Conservation (phyloP, 176 grass and related monocot species). For the Calamus simplicifolius region DNA sequence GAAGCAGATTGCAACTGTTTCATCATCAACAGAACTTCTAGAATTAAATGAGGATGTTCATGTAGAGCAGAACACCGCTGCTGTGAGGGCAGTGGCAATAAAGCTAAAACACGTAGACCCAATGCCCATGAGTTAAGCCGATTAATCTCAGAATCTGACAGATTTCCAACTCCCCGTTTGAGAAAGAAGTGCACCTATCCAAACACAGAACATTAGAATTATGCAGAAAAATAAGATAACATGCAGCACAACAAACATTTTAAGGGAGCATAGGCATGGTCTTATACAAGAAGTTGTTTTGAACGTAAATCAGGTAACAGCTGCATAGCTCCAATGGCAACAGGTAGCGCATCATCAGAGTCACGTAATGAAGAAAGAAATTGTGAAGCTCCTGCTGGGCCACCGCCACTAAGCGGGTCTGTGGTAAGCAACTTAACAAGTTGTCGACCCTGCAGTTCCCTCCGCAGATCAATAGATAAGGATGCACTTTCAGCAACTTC, state of each 20-base stretch:
- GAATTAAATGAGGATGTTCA: conserved; percentile 90
- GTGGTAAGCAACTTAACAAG: conserved; percentile 91
- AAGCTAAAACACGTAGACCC: conserved; percentile 83
- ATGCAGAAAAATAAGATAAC: conserved; percentile 2
- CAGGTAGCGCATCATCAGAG: conserved; percentile 95
- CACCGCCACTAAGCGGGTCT: conserved; percentile 88
- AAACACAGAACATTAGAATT: conserved; percentile 3
- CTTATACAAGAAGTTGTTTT: conserved; percentile 93
- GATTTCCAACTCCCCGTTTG: conserved; percentile 79
- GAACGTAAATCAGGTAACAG: conserved; percentile 87
- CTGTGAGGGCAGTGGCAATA: conserved; percentile 86
- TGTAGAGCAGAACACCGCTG: conserved; percentile 91
- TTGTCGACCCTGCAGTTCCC: conserved; percentile 93
- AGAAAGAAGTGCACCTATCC: conserved; percentile 96
- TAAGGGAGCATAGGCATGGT: background rate
- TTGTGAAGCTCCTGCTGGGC: conserved; percentile 81
- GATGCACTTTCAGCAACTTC: conserved; percentile 94
- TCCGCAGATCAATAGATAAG: conserved; percentile 80
- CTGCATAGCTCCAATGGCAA: conserved; percentile 94
- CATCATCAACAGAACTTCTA: conserved; percentile 99
- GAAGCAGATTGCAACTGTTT: conserved; percentile 92
- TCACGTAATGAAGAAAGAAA: conserved; percentile 91
- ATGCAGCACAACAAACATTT: background rate
- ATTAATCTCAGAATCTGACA: conserved; percentile 59
- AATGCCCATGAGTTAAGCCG: conserved; percentile 91